Conservation (phyloP, 1,284 basidiomycete genomes). For the Violaceomyces palustris region DNA sequence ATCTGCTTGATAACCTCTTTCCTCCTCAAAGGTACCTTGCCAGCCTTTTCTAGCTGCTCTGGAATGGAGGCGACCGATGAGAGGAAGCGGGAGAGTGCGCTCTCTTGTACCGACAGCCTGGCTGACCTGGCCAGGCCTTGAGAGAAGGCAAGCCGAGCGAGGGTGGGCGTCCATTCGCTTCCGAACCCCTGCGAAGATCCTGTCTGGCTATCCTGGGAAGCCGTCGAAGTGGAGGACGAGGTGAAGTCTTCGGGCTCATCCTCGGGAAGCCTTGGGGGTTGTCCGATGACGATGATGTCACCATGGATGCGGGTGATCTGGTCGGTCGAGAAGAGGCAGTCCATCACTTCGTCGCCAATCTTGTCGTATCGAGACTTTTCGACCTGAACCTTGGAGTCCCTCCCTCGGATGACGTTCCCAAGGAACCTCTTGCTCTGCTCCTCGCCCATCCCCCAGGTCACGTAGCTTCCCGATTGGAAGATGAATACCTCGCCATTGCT, state of each 20-base stretch:
- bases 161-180: conserved; percentile 35
- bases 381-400: conserved; percentile 15
- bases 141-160: conserved; percentile 45
- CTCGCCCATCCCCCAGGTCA: conserved; percentile 46
- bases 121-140: conserved; percentile 50
- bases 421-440: conserved; percentile 38
- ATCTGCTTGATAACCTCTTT: conserved; percentile 46
- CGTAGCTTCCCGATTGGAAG: conserved; percentile 45
- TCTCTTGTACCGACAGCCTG: conserved; percentile 45
- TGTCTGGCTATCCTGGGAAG: conserved; percentile 1
- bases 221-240: neutral
- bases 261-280: conserved; percentile 25
- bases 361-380: conserved; percentile 31
- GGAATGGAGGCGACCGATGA: conserved; percentile 34
- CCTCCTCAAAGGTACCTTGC: conserved; percentile 43
- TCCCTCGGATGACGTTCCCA: conserved; percentile 30
- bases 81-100: conserved; percentile 34
- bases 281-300: conserved; percentile 47
- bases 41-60: conserved; percentile 26
- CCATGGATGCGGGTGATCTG: conserved; percentile 45
- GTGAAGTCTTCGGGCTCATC: conserved; percentile 4
- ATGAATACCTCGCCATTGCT: conserved; percentile 44
- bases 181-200: conserved; percentile 19
- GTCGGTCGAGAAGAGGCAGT: conserved; percentile 35
- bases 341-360: conserved; percentile 50